phyloP scores from a whole-genome alignment of 1,139 yeast genomes.

The Blastobotrys serpentis region DNA sequence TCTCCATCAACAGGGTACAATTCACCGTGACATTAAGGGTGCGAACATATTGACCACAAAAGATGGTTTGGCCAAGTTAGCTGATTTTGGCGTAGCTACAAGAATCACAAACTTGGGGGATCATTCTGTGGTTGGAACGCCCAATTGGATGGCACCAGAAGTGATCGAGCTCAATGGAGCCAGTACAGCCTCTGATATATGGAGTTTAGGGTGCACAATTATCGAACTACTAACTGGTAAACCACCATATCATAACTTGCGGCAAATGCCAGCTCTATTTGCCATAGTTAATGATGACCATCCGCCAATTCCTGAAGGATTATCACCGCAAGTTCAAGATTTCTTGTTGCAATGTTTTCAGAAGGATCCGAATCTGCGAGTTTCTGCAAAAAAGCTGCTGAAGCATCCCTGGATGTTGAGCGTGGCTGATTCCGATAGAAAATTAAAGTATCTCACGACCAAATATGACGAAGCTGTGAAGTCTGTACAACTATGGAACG shows the following conservation, averaged over 20 bases:
- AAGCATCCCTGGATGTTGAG: conserved; percentile 57
- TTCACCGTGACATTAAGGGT: conserved; percentile 77
- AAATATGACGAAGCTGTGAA: conserved; percentile 36
- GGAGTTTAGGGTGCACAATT: conserved; percentile 94
- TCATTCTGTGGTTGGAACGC: conserved; percentile 56
- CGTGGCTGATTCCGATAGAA: conserved; percentile 12
- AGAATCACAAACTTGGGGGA: conserved; percentile 32
- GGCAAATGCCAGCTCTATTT: conserved; percentile 85
- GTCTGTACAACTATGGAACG: conserved; percentile 36
- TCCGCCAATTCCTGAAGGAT: conserved; percentile 70
- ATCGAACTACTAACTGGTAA: conserved; percentile 81
- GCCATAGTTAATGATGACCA: conserved; percentile 86
- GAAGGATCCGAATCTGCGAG: conserved; percentile 63
- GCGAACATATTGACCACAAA: conserved; percentile 68
- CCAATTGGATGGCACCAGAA: conserved; percentile 90
- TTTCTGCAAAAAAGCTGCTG: conserved; percentile 55
- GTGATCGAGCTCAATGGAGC: conserved; percentile 78
- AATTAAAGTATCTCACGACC: conserved; percentile 18
- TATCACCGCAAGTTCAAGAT: conserved; percentile 51
- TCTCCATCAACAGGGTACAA: conserved; percentile 68
- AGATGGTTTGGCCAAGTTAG: conserved; percentile 61
- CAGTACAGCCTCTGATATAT: conserved; percentile 68
- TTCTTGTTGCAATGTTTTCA: conserved; percentile 77
- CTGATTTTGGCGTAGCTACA: conserved; percentile 80
- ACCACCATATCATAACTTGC: conserved; percentile 83